These are phyloP conservation scores for Gilbertella persicaria DNA, from an alignment of 371 early-diverging fungal species.

Conservation along the genomic window DNA sequence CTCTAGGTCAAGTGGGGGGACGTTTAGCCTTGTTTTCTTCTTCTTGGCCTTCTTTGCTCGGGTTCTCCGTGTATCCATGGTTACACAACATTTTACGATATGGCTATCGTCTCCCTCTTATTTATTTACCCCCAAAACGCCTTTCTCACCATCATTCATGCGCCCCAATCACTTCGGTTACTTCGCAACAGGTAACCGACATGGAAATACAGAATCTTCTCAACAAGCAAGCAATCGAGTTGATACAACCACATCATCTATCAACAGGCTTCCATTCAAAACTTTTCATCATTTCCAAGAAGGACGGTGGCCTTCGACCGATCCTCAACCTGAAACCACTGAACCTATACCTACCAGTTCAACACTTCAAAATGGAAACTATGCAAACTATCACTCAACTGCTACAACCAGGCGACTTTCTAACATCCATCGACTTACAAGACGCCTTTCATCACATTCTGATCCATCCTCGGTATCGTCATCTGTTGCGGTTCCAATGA, in stretches of 20 bases:
- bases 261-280: constrained; percentile 16
- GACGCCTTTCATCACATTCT: constrained; percentile 29
- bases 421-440: constrained; percentile 28
- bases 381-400: constrained; percentile 17
- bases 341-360: constrained; percentile 16
- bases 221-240: constrained; percentile 26
- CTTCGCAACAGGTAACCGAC: too few species aligned
- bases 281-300: constrained; percentile 26
- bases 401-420: constrained; percentile 20
- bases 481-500: constrained; percentile 48
- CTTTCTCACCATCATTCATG: too few species aligned
- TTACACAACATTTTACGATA: too few species aligned
- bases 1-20: too few species aligned
- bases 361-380: constrained; percentile 30
- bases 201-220: too few species aligned
- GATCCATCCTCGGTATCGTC: constrained; percentile 9
- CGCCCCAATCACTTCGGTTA: too few species aligned
- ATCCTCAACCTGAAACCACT: constrained; percentile 22
- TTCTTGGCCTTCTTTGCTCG: too few species aligned
- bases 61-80: too few species aligned
- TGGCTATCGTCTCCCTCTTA: too few species aligned
- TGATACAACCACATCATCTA: neutral
- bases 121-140: too few species aligned
- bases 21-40: too few species aligned
- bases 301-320: constrained; percentile 23